A percentile compares a stretch with the other conserved stretches of the same genome.
Conservation (phyloP, 345 rosid species). For the Toxicodendron radicans region DNA sequence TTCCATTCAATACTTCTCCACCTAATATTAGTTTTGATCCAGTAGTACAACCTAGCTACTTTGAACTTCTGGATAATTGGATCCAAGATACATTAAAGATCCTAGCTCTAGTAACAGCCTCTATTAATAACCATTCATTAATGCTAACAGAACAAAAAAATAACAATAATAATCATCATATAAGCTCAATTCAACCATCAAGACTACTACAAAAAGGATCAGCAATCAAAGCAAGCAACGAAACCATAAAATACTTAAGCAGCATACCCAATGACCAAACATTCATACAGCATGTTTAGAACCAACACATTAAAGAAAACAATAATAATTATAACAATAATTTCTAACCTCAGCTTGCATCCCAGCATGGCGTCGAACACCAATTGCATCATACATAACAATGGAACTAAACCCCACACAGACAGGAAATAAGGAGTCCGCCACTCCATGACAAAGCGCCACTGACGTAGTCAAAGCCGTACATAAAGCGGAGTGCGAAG, state of each 20-base stretch:
- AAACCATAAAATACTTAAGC: not conserved
- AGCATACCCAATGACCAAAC: not conserved
- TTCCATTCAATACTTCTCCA: not conserved
- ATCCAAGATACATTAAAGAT: not conserved
- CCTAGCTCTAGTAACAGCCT: not conserved
- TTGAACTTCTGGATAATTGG: too few species aligned
- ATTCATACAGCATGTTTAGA: not conserved
- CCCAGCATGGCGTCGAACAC: conserved; percentile 95
- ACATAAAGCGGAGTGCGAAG: conserved; percentile 89
- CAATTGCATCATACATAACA: conserved; percentile 96
- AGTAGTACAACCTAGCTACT: too few species aligned
- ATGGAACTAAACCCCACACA: conserved; percentile 91
- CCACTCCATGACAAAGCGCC: conserved; percentile 83
- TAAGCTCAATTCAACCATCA: not conserved
- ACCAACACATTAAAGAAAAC: conserved; percentile 1
- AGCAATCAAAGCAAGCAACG: not conserved
- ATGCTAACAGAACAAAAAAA: not conserved
- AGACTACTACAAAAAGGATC: not conserved
- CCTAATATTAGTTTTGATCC: not conserved
- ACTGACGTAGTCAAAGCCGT: conserved; percentile 93
- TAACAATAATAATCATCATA: not conserved
- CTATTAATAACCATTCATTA: not conserved
- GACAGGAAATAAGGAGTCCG: conserved; percentile 90
- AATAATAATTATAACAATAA: not conserved
- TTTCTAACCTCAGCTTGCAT: conserved; percentile 88